These are phyloP conservation scores for Solanum tarijense DNA, from an alignment of 257 asterid species.

Conservation along the genomic window DNA sequence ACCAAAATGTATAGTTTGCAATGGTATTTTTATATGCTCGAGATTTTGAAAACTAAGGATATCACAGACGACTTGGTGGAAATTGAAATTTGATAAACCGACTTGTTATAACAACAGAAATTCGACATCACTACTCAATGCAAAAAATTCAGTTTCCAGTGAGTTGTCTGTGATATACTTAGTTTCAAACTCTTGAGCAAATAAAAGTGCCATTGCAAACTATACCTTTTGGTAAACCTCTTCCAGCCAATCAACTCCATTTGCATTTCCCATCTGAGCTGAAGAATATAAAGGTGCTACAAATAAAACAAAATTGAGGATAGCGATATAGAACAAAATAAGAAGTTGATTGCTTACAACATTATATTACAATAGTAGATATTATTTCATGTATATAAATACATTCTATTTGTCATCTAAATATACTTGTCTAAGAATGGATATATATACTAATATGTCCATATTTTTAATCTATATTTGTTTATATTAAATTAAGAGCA, in stretches of 20 bases:
- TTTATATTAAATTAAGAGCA: background rate
- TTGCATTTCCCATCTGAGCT: conserved; percentile 51
- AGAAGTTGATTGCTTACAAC: background rate
- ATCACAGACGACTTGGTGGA: background rate
- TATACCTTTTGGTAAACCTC: conserved; percentile 63
- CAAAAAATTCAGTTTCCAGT: too few relatives aligned
- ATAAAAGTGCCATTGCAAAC: background rate
- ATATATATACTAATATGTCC: background rate
- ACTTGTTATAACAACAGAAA: background rate
- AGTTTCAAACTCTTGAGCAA: too few relatives aligned
- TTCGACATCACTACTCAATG: too few relatives aligned
- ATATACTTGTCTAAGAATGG: background rate
- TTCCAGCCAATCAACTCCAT: conserved; percentile 80
- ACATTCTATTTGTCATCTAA: background rate
- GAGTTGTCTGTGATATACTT: too few relatives aligned
- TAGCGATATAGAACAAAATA: background rate
- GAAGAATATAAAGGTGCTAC: conserved; percentile 65
- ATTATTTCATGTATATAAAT: background rate
- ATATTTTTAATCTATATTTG: background rate
- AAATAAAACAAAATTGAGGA: background rate
- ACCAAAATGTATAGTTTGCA: conserved; percentile 39
- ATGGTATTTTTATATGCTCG: background rate
- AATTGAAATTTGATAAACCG: background rate
- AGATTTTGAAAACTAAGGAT: background rate
- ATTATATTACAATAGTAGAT: background rate